Conservation (phyloP, 257 asterid species). For the Misopates orontium region DNA sequence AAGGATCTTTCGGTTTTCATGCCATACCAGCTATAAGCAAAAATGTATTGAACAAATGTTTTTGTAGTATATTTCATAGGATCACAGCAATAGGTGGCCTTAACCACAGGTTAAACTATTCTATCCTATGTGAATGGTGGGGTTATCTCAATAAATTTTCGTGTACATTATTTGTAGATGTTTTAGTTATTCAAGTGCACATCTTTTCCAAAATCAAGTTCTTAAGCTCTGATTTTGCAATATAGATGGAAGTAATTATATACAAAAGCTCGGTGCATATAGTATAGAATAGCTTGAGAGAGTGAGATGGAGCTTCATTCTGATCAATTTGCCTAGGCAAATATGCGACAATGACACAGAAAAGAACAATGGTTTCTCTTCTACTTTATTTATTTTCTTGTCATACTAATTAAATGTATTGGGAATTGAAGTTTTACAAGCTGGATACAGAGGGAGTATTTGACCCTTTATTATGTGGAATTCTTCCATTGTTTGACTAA, state of each 20-base stretch:
- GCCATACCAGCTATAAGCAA: too few relatives aligned
- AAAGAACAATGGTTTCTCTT: neutral
- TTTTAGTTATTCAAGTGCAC: neutral
- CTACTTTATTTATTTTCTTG: neutral
- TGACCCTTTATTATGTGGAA: conserved; percentile 32
- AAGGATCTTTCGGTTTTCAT: too few relatives aligned
- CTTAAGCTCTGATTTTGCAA: neutral
- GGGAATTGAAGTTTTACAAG: neutral
- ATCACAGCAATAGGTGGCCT: too few relatives aligned
- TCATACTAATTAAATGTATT: too few relatives aligned
- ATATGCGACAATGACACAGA: neutral
- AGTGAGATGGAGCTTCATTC: neutral
- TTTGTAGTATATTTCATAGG: too few relatives aligned
- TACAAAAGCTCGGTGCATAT: neutral
- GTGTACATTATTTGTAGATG: neutral
- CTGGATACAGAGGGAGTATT: conserved; percentile 29
- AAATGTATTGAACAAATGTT: too few relatives aligned
- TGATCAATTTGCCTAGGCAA: neutral
- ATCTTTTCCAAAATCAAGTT: neutral
- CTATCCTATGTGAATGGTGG: too few relatives aligned
- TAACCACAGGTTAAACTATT: neutral
- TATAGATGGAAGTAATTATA: neutral
- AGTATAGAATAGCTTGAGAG: neutral
- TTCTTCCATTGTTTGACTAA: conserved; percentile 32
- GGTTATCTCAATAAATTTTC: neutral